Conservation (phyloP, 1,139 yeast genomes). For the Geotrichum candidum region DNA sequence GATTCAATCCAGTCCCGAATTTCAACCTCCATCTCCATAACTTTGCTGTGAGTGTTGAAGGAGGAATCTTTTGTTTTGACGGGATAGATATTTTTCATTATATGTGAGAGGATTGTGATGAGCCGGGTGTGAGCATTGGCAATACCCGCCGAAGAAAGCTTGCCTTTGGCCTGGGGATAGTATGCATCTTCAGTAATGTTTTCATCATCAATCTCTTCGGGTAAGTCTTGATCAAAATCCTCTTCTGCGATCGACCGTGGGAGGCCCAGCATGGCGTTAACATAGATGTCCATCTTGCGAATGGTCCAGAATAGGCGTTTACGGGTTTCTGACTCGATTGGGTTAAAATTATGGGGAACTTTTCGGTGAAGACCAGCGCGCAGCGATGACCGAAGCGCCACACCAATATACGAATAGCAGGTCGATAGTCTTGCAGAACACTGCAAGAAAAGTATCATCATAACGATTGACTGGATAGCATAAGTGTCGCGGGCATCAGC, state of each 20-base stretch:
- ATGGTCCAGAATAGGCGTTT: conserved; percentile 83
- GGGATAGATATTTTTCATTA: conserved; percentile 53
- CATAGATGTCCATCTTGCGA: conserved; percentile 85
- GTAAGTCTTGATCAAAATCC: conserved; percentile 84
- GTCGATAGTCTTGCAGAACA: conserved; percentile 87
- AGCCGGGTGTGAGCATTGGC: conserved; percentile 82
- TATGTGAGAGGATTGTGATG: conserved; percentile 52
- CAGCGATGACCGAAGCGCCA: conserved; percentile 78
- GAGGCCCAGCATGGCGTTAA: conserved; percentile 80
- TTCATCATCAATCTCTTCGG: conserved; percentile 81
- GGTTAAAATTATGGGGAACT: conserved; percentile 59
- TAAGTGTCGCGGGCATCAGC: conserved; percentile 56
- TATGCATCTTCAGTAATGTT: conserved; percentile 63
- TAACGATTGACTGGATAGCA: conserved; percentile 64
- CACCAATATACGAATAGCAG: conserved; percentile 86
- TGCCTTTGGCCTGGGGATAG: conserved; percentile 33
- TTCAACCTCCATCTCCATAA: conserved; percentile 68
- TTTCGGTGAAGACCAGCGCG: conserved; percentile 84
- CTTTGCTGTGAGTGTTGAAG: conserved; percentile 50
- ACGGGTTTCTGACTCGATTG: conserved; percentile 77
- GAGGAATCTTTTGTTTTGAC: conserved; percentile 36
- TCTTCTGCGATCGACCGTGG: conserved; percentile 64
- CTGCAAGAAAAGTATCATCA: conserved; percentile 67
- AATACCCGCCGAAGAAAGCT: conserved; percentile 70
- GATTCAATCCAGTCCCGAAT: conserved; percentile 68